Conservation (phyloP, 306 rosid genomes). For the apple (Malus domestica) region DNA sequence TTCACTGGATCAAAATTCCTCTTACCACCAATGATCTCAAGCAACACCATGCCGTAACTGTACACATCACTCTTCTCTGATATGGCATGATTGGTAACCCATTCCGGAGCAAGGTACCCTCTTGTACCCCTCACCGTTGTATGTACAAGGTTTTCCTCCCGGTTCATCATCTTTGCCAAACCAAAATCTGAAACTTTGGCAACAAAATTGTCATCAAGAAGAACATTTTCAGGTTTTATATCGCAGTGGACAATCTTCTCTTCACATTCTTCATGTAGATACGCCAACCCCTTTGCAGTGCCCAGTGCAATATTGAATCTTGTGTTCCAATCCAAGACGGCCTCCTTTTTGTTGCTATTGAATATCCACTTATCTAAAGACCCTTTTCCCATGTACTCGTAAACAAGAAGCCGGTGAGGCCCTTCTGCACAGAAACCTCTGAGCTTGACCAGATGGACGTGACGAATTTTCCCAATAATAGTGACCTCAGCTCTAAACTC, state of each 20-base stretch:
- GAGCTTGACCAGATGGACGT: conserved; percentile 71
- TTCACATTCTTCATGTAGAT: conserved; percentile 88
- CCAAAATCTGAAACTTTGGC: conserved; percentile 95
- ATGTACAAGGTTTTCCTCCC: conserved; percentile 87
- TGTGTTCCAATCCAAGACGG: conserved; percentile 64
- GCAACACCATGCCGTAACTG: conserved; percentile 84
- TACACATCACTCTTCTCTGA: conserved; percentile 96
- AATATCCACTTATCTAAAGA: conserved; percentile 91
- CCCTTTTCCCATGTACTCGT: conserved; percentile 82
- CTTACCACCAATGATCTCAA: conserved; percentile 85
- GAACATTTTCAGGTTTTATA: conserved; percentile 94
- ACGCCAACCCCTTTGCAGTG: conserved; percentile 89
- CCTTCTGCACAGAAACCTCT: conserved; percentile 89
- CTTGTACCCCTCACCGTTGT: conserved; percentile 93
- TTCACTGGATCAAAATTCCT: conserved; percentile 58
- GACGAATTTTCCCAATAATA: conserved; percentile 95
- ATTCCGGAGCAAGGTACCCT: conserved; percentile 93
- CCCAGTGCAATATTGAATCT: conserved; percentile 80
- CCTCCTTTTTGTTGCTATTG: conserved; percentile 43
- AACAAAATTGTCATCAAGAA: conserved; percentile 58
- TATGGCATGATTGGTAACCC: conserved; percentile 93
- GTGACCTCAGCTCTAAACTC: conserved; percentile 97
- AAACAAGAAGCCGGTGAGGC: conserved; percentile 68
- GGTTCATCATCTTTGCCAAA: conserved; percentile 79
- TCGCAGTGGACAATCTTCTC: conserved; percentile 87